Percentiles rank a stretch among this genome's conserved stretches.
Conservation (phyloP, 371 early-diverging fungal genomes). For the Coemansia sp. region DNA sequence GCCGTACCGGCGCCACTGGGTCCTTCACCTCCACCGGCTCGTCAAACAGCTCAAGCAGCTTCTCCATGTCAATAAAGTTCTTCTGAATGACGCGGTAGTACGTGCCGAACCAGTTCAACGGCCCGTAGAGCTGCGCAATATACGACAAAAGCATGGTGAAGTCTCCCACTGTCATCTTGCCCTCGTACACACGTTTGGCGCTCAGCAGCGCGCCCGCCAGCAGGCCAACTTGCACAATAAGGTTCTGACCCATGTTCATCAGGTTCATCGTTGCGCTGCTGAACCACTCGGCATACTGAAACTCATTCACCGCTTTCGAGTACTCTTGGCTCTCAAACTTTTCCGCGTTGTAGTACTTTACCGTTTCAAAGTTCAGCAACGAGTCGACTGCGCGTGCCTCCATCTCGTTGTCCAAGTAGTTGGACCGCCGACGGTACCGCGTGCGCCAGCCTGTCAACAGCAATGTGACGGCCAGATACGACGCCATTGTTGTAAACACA, state of each 20-base stretch:
- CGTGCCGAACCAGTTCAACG: conserved; percentile 68
- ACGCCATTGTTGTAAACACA: conserved; percentile 81
- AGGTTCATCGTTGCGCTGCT: conserved; percentile 68
- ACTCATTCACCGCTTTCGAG: conserved; percentile 68
- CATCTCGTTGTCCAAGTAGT: conserved; percentile 72
- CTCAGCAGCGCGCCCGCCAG: conserved; percentile 74
- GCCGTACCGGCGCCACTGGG: conserved; percentile 55
- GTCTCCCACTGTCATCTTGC: conserved; percentile 74
- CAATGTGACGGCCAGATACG: conserved; percentile 81
- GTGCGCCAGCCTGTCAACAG: conserved; percentile 91
- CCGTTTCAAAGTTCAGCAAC: conserved; percentile 93
- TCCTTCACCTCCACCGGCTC: conserved; percentile 69
- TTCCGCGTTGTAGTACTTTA: conserved; percentile 84
- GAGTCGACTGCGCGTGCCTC: conserved; percentile 86
- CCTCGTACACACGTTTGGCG: conserved; percentile 72
- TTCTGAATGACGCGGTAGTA: conserved; percentile 65
- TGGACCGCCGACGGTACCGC: conserved; percentile 73
- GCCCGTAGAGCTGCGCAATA: conserved; percentile 74
- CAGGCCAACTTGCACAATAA: conserved; percentile 80
- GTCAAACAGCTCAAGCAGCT: conserved; percentile 82
- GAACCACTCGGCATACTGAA: conserved; percentile 79
- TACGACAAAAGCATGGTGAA: conserved; percentile 87
- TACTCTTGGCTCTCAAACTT: conserved; percentile 78
- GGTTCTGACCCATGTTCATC: conserved; percentile 81
- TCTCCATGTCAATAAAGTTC: conserved; percentile 94